Evolutionary conservation across 2,329 filamentous ascomycete species (phyloP).

Genomic region (Aspergillus brunneoviolaceus): DNA sequence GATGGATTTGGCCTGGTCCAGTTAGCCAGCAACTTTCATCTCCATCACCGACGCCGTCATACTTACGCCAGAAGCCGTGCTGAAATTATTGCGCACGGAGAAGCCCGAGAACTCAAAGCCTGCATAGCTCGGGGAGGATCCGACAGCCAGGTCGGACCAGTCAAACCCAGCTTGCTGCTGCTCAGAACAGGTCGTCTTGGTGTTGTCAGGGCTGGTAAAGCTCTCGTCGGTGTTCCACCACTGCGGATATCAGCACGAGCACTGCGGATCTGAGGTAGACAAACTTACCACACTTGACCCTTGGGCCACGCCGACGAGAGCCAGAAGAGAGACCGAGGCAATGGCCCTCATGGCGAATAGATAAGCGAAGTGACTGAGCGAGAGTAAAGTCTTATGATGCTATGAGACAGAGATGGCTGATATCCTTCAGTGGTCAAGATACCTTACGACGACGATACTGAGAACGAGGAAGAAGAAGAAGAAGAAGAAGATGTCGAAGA

Average conservation of each 20-base stretch:
- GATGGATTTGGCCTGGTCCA: constrained; percentile 58
- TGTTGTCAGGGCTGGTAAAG: constrained; percentile 70
- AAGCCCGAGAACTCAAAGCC: constrained; percentile 75
- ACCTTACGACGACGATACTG: not conserved
- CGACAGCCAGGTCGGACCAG: constrained; percentile 64
- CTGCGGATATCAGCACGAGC: constrained; percentile 19
- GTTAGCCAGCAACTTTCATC: constrained; percentile 12
- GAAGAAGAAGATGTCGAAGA: constrained; percentile 4
- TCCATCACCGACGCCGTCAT: constrained; percentile 14
- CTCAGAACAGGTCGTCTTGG: constrained; percentile 73
- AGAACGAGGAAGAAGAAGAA: not conserved
- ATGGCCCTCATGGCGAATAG: constrained; percentile 28
- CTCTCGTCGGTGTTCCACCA: constrained; percentile 53
- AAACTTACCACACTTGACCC: constrained; percentile 45
- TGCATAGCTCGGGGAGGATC: constrained; percentile 64
- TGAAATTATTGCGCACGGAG: constrained; percentile 61
- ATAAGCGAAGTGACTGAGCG: constrained; percentile 3
- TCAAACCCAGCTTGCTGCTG: constrained; percentile 69
- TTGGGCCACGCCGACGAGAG: constrained; percentile 49
- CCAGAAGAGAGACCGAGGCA: constrained; percentile 27
- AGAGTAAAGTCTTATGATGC: constrained; percentile 20
- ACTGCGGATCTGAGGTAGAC: not conserved
- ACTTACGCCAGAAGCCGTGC: constrained; percentile 44
- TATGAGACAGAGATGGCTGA: not conserved
- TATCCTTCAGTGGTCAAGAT: not conserved